Conservation (phyloP, 2,329 filamentous ascomycete genomes). For the Tolypocladium nubicola region DNA sequence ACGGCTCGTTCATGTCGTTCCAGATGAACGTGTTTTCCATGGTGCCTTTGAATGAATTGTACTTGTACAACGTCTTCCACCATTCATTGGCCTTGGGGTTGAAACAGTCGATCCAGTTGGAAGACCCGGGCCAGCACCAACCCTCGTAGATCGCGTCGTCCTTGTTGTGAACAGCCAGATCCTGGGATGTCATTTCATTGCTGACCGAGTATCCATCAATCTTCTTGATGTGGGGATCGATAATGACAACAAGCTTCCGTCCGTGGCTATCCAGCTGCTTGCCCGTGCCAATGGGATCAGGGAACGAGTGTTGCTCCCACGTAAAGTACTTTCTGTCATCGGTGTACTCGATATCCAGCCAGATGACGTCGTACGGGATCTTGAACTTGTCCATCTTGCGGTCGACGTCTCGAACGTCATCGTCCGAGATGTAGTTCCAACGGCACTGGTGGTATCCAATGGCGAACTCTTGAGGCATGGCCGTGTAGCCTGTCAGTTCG, state of each 20-base stretch:
- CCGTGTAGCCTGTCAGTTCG: slow-evolving; percentile 83
- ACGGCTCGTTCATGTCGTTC: slow-evolving; percentile 99
- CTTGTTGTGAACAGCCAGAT: slow-evolving; percentile 80
- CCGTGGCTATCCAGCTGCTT: slow-evolving; percentile 77
- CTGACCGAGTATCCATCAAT: slow-evolving; percentile 65
- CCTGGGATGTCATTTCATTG: slow-evolving; percentile 73
- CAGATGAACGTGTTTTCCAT: slow-evolving; percentile 84
- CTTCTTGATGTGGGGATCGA: slow-evolving; percentile 98
- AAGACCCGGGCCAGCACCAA: slow-evolving; percentile 98
- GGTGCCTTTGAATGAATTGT: slow-evolving; percentile 77
- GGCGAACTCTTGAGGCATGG: slow-evolving; percentile 84
- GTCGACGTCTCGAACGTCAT: slow-evolving; percentile 94
- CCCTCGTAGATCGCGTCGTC: slow-evolving; percentile 83
- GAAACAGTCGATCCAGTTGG: slow-evolving; percentile 93
- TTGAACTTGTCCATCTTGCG: slow-evolving; percentile 90
- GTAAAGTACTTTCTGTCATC: slow-evolving; percentile 98
- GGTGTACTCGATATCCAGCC: slow-evolving; percentile 97
- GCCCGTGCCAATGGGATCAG: slow-evolving; percentile 77
- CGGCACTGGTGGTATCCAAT: slow-evolving; percentile 95
- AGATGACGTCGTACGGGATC: slow-evolving; percentile 97
- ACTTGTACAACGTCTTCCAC: slow-evolving; percentile 87
- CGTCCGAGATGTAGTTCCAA: slow-evolving; percentile 97
- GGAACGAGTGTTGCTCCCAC: slow-evolving; percentile 84
- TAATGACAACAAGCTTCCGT: slow-evolving; percentile 85
- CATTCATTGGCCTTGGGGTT: slow-evolving; percentile 84